Evolutionary conservation across 108 stramenopile genomes (phyloP).

Genomic region (Bacterosira constricta): DNA sequence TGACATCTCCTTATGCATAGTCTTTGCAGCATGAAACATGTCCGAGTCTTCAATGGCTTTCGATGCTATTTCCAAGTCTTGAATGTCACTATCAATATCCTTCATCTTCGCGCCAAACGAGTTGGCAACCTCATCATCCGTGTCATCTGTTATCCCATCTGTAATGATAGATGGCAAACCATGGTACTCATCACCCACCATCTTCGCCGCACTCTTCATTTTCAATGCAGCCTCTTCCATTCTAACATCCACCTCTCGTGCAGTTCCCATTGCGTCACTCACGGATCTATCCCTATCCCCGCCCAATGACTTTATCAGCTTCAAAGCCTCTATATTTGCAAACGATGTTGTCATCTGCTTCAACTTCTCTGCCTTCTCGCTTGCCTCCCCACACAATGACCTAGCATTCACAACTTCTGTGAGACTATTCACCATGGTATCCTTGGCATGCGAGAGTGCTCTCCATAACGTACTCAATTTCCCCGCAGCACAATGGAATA

Average conservation of each 20-base stretch:
- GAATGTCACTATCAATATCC: constrained; percentile 19
- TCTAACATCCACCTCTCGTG: constrained; percentile 53
- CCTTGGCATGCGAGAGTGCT: constrained; percentile 59
- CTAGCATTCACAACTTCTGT: constrained; percentile 38
- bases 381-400: constrained; percentile 40
- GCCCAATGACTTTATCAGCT: constrained; percentile 24
- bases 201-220: constrained; percentile 27
- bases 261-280: constrained; percentile 35
- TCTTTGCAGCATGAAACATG: constrained; percentile 30
- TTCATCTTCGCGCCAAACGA: neutral
- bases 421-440: constrained; percentile 53
- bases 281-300: constrained; percentile 31
- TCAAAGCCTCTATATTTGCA: constrained; percentile 22
- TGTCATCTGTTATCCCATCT: constrained; percentile 29
- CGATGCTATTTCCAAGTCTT: constrained; percentile 32
- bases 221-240: constrained; percentile 31
- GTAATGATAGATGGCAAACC: constrained; percentile 45
- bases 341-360: constrained; percentile 21
- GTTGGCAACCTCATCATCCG: neutral
- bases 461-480: constrained; percentile 53
- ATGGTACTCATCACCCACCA: constrained; percentile 49
- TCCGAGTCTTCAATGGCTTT: constrained; percentile 43
- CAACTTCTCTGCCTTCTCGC: constrained; percentile 35
- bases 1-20: constrained; percentile 25
- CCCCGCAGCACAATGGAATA: constrained; percentile 46